Evolutionary conservation across 257 asterid species (phyloP).

Genomic region (Solanum dulcamara): DNA sequence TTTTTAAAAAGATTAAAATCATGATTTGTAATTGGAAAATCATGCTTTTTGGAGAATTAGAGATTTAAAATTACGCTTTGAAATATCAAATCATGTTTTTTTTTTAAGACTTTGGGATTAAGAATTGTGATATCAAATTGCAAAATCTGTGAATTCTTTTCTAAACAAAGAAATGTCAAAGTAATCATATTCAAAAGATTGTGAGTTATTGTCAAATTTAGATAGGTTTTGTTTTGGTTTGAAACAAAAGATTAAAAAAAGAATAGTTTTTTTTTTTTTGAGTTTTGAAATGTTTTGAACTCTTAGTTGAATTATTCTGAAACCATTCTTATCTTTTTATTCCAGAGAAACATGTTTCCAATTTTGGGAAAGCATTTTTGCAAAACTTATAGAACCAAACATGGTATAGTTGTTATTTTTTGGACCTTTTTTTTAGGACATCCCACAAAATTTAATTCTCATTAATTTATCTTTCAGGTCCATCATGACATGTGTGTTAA

Average conservation of each 20-base stretch:
- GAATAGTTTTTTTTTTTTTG: neutral
- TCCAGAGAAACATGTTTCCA: neutral
- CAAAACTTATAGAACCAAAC: neutral
- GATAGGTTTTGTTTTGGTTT: neutral
- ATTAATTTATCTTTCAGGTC: neutral
- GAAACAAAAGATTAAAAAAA: neutral
- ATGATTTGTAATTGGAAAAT: too few species aligned
- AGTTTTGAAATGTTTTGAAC: neutral
- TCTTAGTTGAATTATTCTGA: neutral
- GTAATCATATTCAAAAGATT: neutral
- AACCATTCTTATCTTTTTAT: neutral
- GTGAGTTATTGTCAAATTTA: neutral
- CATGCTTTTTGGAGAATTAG: too few species aligned
- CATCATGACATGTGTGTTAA: neutral
- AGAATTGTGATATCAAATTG: too few species aligned
- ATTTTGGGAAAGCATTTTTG: neutral
- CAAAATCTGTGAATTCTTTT: neutral
- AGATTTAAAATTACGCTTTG: too few species aligned
- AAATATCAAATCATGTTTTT: too few species aligned
- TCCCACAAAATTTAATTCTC: neutral
- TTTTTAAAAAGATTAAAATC: too few species aligned
- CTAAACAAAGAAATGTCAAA: neutral
- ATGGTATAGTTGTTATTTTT: neutral
- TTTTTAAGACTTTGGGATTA: too few species aligned
- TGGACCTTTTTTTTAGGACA: neutral